phyloP scores from a whole-genome alignment of 805 yeast species.

The Metschnikowia hibisci region DNA sequence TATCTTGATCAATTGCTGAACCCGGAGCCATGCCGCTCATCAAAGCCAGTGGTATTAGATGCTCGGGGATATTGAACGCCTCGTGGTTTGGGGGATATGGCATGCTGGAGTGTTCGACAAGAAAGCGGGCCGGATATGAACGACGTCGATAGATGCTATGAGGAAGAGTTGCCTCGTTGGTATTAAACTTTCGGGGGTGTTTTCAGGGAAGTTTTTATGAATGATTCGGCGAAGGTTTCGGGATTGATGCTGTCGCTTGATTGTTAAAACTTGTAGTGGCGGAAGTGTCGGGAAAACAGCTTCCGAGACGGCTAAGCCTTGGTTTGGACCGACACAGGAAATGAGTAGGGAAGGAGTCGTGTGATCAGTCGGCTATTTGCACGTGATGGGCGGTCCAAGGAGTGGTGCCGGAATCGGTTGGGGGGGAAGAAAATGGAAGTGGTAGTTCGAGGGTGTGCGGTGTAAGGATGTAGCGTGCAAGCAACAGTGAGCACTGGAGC shows the following conservation, averaged over 20 bases:
- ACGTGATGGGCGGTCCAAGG: not conserved
- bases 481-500: not conserved
- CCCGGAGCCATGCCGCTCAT: slow-evolving; percentile 6
- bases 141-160: not conserved
- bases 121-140: slow-evolving; percentile 6
- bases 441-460: slow-evolving; percentile 3
- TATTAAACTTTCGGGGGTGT: not conserved
- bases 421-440: slow-evolving; percentile 4
- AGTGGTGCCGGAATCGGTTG: not conserved
- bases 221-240: not conserved
- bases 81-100: slow-evolving; percentile 8
- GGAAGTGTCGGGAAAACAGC: no score
- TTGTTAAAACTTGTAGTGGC: no score
- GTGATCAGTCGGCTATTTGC: not conserved
- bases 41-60: slow-evolving; percentile 24
- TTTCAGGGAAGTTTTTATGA: not conserved
- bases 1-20: not conserved
- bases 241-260: not conserved
- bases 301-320: not conserved
- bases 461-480: slow-evolving; percentile 3
- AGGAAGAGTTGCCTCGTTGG: not conserved
- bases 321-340: not conserved
- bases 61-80: slow-evolving; percentile 25
- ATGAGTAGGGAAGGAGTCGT: not conserved
- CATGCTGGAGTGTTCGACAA: not conserved